Percentiles rank a stretch among this genome's conserved stretches.
phyloP scores from a whole-genome alignment of 2,329 filamentous ascomycete genomes.

The Lachnellula subtilissima region DNA sequence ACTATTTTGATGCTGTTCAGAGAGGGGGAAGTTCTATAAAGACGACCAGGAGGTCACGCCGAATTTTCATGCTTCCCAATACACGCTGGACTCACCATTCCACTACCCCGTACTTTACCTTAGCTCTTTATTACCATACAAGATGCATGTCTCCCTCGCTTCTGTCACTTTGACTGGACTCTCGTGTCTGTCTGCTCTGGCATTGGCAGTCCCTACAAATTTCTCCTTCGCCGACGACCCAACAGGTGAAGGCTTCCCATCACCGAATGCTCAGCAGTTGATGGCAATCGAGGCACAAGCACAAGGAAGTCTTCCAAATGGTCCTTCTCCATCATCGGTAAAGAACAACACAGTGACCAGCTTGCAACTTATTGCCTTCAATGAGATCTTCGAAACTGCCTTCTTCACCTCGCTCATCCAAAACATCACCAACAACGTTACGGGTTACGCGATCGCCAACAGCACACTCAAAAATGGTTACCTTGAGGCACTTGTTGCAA shows the following conservation, averaged over 20 bases:
- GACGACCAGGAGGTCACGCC: too few relatives aligned
- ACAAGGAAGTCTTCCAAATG: slow-evolving; percentile 57
- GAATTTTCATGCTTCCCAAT: too few relatives aligned
- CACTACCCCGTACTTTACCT: background rate
- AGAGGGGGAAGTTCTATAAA: too few relatives aligned
- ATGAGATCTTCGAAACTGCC: slow-evolving; percentile 66
- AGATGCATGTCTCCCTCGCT: background rate
- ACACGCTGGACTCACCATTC: too few relatives aligned
- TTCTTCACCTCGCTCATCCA: slow-evolving; percentile 60
- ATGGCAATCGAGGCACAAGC: slow-evolving; percentile 49
- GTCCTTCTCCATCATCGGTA: slow-evolving; percentile 40
- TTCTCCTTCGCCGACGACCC: slow-evolving; percentile 37
- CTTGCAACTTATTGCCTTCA: slow-evolving; percentile 63
- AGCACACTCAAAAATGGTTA: slow-evolving; percentile 38
- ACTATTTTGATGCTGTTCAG: too few relatives aligned
- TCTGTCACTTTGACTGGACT: background rate
- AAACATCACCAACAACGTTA: slow-evolving; percentile 55
- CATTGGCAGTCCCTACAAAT: slow-evolving; percentile 6
- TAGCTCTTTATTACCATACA: background rate
- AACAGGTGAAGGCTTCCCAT: slow-evolving; percentile 53
- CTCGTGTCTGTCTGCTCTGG: slow-evolving; percentile 1
- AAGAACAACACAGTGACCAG: slow-evolving; percentile 48
- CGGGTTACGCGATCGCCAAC: slow-evolving; percentile 43
- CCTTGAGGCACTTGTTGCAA: slow-evolving; percentile 33
- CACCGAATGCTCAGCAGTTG: slow-evolving; percentile 43